These are phyloP conservation scores for Trichoderma arundinaceum DNA, from an alignment of 2,329 filamentous ascomycete species.

Conservation along the genomic window DNA sequence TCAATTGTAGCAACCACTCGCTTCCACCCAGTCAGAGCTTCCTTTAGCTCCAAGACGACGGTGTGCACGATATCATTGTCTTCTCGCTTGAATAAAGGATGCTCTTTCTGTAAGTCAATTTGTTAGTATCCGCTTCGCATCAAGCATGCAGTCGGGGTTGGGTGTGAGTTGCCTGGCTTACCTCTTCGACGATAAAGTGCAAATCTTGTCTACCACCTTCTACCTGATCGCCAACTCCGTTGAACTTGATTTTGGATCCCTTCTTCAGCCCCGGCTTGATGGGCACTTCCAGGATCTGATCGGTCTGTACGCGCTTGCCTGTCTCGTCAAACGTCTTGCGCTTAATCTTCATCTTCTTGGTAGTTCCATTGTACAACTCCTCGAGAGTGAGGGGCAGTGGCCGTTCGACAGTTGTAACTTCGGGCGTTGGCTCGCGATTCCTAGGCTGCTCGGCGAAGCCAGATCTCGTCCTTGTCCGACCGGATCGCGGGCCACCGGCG, in stretches of 20 bases:
- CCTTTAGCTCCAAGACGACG: conserved; percentile 85
- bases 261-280: conserved; percentile 97
- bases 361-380: conserved; percentile 83
- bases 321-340: conserved; percentile 89
- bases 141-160: neutral
- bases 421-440: conserved; percentile 63
- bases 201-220: conserved; percentile 95
- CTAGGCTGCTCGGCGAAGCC: conserved; percentile 45
- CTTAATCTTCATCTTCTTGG: conserved; percentile 99
- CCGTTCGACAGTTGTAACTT: conserved; percentile 90
- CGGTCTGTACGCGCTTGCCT: conserved; percentile 83
- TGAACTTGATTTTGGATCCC: conserved; percentile 98
- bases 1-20: conserved; percentile 94
- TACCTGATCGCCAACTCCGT: conserved; percentile 95
- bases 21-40: conserved; percentile 92
- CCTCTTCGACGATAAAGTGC: conserved; percentile 93
- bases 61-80: conserved; percentile 84
- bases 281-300: conserved; percentile 90
- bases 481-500: conserved; percentile 43
- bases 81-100: conserved; percentile 82
- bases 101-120: conserved; percentile 70
- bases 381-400: conserved; percentile 81
- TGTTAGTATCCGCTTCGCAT: conserved; percentile 18
- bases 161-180: conserved; percentile 51
- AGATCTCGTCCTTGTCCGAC: conserved; percentile 52